Evolutionary conservation across 345 rosid genomes (phyloP).

Genomic region (Salix arbutifolia): DNA sequence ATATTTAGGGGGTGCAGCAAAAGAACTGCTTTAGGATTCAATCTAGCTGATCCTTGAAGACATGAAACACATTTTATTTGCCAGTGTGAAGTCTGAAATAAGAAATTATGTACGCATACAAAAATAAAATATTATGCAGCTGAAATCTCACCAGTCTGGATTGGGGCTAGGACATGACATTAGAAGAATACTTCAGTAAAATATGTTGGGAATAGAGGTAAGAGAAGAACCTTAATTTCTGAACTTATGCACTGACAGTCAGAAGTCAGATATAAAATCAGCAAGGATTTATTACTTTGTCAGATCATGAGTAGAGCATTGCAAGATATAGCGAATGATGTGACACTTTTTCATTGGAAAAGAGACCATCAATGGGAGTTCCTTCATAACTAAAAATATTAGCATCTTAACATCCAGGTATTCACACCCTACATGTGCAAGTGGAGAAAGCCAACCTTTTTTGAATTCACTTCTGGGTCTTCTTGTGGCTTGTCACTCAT

Average conservation of each 20-base stretch:
- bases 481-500: conserved; percentile 76
- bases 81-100: not conserved
- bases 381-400: not conserved
- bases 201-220: too few species aligned
- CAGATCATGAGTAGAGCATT: not conserved
- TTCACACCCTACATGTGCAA: too few species aligned
- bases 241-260: too few species aligned
- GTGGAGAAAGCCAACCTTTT: conserved; percentile 39
- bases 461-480: conserved; percentile 73
- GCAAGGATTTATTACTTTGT: not conserved
- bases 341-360: not conserved
- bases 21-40: not conserved
- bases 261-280: too few species aligned
- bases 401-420: not conserved
- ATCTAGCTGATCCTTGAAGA: not conserved
- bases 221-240: too few species aligned
- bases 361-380: not conserved
- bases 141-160: too few species aligned
- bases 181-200: too few species aligned
- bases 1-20: not conserved
- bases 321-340: too few species aligned
- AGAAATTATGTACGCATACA: not conserved
- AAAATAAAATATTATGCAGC: not conserved
- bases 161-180: too few species aligned
- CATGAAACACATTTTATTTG: not conserved